Percentiles rank a stretch among this genome's conserved stretches.
Conservation (phyloP, 2,329 filamentous ascomycete species). For the Alternaria sp. region DNA sequence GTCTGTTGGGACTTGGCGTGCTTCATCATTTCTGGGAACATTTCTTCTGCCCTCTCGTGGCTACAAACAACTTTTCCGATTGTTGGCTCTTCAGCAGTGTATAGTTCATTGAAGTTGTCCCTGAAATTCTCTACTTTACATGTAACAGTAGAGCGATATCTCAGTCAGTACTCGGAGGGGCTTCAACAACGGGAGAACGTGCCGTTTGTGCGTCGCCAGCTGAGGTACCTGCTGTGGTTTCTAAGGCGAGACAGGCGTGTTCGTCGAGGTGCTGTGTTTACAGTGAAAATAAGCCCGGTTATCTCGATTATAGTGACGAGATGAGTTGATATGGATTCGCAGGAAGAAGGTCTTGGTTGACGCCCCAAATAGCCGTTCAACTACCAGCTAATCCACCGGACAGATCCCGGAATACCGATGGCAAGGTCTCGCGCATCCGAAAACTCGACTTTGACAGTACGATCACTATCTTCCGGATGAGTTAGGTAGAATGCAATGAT, state of each 20-base stretch:
- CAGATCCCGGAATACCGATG: constrained; percentile 22
- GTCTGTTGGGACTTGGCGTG: not conserved
- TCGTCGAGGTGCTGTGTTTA: not conserved
- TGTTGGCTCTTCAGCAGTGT: not conserved
- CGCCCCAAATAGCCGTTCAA: not conserved
- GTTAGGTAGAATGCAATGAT: constrained; percentile 31
- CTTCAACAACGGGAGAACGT: not conserved
- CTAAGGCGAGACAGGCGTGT: not conserved
- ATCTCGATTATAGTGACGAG: not conserved
- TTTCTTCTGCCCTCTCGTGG: not conserved
- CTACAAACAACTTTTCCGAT: not conserved
- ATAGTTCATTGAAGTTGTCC: not conserved
- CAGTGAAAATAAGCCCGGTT: not conserved
- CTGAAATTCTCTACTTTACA: not conserved
- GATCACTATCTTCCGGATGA: constrained; percentile 27
- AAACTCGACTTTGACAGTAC: constrained; percentile 31
- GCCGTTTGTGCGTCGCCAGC: not conserved
- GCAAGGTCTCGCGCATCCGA: constrained; percentile 29
- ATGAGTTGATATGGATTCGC: not conserved
- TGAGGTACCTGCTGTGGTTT: not conserved
- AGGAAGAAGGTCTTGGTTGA: not conserved
- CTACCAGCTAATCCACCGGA: constrained; percentile 21
- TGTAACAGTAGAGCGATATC: not conserved
- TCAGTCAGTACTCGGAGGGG: not conserved
- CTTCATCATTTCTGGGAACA: not conserved